These are phyloP conservation scores for Hypoxylon trugodes DNA, from an alignment of 495 filamentous ascomycete species.

Conservation along the genomic window DNA sequence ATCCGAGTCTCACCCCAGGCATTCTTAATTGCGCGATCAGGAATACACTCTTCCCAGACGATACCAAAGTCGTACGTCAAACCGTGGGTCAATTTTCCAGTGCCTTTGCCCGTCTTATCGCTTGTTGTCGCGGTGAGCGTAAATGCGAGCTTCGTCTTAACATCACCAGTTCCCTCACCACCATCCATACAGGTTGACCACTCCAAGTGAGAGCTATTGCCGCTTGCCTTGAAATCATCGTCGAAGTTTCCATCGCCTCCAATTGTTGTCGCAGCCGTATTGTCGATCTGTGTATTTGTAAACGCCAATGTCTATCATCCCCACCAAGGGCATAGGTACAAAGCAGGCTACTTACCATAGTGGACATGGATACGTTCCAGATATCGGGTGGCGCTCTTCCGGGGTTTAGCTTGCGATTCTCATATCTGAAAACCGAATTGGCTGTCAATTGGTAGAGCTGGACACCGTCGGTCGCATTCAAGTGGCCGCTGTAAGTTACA, in stretches of 20 bases:
- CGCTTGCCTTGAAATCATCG: conserved; percentile 16
- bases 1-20: conserved; percentile 32
- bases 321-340: neutral
- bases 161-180: conserved; percentile 31
- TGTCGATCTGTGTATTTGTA: conserved; percentile 18
- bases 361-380: conserved; percentile 38
- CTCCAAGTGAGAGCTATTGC: conserved; percentile 17
- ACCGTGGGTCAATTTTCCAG: conserved; percentile 16
- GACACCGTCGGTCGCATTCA: conserved; percentile 25
- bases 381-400: conserved; percentile 32
- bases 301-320: neutral
- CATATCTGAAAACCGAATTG: conserved; percentile 30
- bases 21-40: conserved; percentile 16
- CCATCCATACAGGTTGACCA: conserved; percentile 39
- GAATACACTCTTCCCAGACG: conserved; percentile 29
- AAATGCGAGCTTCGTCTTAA: conserved; percentile 34
- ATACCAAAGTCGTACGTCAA: conserved; percentile 32
- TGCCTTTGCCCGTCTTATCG: conserved; percentile 30
- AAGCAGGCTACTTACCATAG: conserved; percentile 19
- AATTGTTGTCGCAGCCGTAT: conserved; percentile 11
- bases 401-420: conserved; percentile 29
- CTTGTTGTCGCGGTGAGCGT: conserved; percentile 27
- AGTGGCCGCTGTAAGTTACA: conserved; percentile 30
- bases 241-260: conserved; percentile 30
- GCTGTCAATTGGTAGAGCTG: conserved; percentile 27